Conservation (phyloP, 192 early-diverging fungal genomes). For the Entomortierella beljakovae region DNA sequence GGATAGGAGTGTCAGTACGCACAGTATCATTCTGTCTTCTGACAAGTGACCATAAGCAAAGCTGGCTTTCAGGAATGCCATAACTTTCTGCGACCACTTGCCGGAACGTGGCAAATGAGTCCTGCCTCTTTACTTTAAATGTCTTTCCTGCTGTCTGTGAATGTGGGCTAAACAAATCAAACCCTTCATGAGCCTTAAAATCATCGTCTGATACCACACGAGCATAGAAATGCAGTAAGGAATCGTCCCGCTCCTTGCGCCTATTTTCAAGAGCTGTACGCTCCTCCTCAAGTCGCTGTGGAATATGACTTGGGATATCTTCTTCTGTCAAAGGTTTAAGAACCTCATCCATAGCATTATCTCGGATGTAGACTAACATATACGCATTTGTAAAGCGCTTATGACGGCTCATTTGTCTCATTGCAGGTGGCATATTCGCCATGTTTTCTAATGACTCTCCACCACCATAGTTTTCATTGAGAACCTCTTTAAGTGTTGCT, state of each 20-base stretch:
- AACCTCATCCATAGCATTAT: constrained; percentile 75
- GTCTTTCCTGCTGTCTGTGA: constrained; percentile 48
- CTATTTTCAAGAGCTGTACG: constrained; percentile 64
- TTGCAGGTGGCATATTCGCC: constrained; percentile 48
- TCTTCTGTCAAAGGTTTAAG: constrained; percentile 70
- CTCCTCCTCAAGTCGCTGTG: constrained; percentile 74
- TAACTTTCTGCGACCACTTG: constrained; percentile 59
- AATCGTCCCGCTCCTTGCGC: constrained; percentile 78
- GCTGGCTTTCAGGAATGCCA: constrained; percentile 57
- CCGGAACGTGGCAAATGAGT: constrained; percentile 67
- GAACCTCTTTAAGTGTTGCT: constrained; percentile 80
- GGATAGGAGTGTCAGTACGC: constrained; percentile 80
- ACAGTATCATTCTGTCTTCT: constrained; percentile 93
- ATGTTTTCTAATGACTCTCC: constrained; percentile 60
- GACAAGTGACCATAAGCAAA: constrained; percentile 89
- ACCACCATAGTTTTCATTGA: constrained; percentile 96
- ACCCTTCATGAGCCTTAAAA: constrained; percentile 80
- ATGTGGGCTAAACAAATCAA: constrained; percentile 87
- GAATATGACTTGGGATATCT: constrained; percentile 89
- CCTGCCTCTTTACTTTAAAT: constrained; percentile 66
- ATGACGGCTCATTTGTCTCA: constrained; percentile 56
- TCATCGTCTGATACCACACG: constrained; percentile 72
- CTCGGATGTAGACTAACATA: constrained; percentile 98
- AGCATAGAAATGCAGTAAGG: constrained; percentile 72
- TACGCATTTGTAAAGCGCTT: constrained; percentile 98